Conservation (phyloP, 2,329 filamentous ascomycete genomes). For the Ophiognomonia clavigignenti-juglandacearum region DNA sequence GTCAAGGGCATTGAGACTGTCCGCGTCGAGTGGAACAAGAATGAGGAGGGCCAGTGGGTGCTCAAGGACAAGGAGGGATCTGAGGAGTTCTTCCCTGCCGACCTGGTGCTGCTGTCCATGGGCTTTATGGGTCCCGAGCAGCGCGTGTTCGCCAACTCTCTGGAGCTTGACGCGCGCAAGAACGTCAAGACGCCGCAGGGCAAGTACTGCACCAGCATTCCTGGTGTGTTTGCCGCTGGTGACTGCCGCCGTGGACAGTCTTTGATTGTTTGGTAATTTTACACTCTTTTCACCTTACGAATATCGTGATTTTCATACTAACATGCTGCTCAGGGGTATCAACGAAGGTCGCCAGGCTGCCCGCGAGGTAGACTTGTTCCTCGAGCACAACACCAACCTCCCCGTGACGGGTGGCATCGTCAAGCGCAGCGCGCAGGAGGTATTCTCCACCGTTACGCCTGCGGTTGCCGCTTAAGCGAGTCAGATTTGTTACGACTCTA, state of each 20-base stretch:
- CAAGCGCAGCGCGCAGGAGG: conserved; percentile 72
- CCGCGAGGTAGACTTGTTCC: conserved; percentile 84
- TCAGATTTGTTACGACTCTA: background rate
- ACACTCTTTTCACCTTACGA: background rate
- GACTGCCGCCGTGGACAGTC: conserved; percentile 94
- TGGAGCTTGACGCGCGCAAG: conserved; percentile 89
- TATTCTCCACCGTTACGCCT: conserved; percentile 39
- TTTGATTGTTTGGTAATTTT: conserved; percentile 83
- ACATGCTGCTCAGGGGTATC: conserved; percentile 64
- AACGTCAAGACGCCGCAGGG: conserved; percentile 92
- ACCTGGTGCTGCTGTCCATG: conserved; percentile 92
- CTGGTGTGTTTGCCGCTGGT: conserved; percentile 88
- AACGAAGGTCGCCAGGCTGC: conserved; percentile 93
- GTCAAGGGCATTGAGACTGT: conserved; percentile 96
- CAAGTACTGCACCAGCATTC: conserved; percentile 82
- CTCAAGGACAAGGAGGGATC: conserved; percentile 96
- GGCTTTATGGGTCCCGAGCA: conserved; percentile 94
- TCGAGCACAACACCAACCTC: conserved; percentile 73
- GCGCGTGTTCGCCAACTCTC: conserved; percentile 73
- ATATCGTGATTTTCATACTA: conserved; percentile 23
- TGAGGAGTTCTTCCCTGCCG: conserved; percentile 93
- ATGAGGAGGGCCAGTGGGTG: conserved; percentile 85
- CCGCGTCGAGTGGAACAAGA: conserved; percentile 94
- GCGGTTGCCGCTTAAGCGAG: conserved; percentile 16
- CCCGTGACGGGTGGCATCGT: conserved; percentile 92